A percentile compares a stretch with the other conserved stretches of the same genome.
These are phyloP conservation scores for Stenogyne calaminthoides DNA, from an alignment of 305 asterid genomes.

Conservation along the genomic window DNA sequence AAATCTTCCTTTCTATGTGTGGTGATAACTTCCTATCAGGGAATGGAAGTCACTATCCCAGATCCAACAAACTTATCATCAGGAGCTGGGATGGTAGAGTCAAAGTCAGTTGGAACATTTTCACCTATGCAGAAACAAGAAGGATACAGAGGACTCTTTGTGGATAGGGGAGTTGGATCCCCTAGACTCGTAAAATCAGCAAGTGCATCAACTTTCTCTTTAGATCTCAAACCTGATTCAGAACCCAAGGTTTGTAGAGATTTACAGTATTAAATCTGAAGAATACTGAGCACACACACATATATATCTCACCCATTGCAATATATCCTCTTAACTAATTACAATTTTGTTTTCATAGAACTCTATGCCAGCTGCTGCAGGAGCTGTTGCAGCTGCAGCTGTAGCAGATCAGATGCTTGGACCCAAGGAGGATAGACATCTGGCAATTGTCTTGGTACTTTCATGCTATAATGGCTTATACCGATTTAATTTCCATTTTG, in stretches of 20 bases:
- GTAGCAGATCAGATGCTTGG: conserved; percentile 99
- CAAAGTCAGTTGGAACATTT: conserved; percentile 72
- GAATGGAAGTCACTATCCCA: conserved; percentile 63
- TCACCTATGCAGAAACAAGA: conserved; percentile 79
- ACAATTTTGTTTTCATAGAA: conserved; percentile 45
- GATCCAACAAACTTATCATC: conserved; percentile 51
- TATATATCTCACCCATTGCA: background rate
- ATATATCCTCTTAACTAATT: conserved; percentile 35
- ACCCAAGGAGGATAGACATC: conserved; percentile 95
- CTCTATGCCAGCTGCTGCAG: conserved; percentile 99
- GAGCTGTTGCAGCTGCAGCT: conserved; percentile 99
- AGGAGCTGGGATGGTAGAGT: conserved; percentile 61
- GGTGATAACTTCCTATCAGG: conserved; percentile 48
- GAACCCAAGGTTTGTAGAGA: conserved; percentile 77
- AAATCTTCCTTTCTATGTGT: conserved; percentile 29
- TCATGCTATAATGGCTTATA: conserved; percentile 23
- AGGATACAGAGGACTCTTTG: conserved; percentile 82
- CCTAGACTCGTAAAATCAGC: conserved; percentile 83
- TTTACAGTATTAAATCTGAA: conserved; percentile 14
- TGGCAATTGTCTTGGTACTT: conserved; percentile 91
- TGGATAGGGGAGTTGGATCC: conserved; percentile 99
- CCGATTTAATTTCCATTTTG: conserved; percentile 18
- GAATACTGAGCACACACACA: conserved; percentile 12
- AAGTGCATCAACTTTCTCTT: conserved; percentile 54
- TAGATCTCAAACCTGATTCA: conserved; percentile 66